Base-by-base conservation (phyloP, 2,329 filamentous ascomycete species). In the Trichoderma citrinoviride region DNA sequence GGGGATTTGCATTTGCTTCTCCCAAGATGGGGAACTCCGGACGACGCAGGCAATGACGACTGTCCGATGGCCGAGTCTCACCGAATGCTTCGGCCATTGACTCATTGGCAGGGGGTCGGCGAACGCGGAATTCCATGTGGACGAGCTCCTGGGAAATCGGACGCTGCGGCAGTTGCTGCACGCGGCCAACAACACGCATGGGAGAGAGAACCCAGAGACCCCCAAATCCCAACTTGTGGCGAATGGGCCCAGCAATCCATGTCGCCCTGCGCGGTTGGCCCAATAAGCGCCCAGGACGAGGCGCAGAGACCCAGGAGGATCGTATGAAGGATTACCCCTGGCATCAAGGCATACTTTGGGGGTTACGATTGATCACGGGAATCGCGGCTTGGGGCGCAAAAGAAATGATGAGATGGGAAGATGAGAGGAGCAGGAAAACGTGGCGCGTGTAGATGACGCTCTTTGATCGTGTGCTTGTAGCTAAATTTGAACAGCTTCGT, bases 241-340 rank as follows among this genome's bases (percentile, higher is more conserved):
- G 58, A 62, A 54, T 62, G 49, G 33, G 33, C 33, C 3, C 49
- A 27, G n/a, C n/a, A 49, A 54, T 44, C 58, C 58, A 33, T 62
- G 58, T 62, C 58, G 14, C 25, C 37, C 41, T 53, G 49, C 33
- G 33, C 58, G 49, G 58, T 62, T 62, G 58, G 58, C 58, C 58
- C 58, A 62, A 62, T 62, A 62, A 62, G 58, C 58, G 58, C 58
- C 49, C n/a, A n/a, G 25, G 49, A 62, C 58, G 58, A 62, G 58
- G 58, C 49, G 58, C 58, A 62, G 58, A 53, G 19, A 44, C n/a
- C 43, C 49, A 62, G 58, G 58, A 62, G 58, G 58, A 62, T 62
- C 58, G 25, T 19, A 52, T n/a, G 58, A 62, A 62, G 58, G 58
- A 62, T 62, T 62, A 14, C 58, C 58, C 58, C 58, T 62, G 58